A percentile compares a stretch with the other conserved stretches of the same genome.
Conservation (phyloP, 352 stramenopile species). For the Pythium chondricola region DNA sequence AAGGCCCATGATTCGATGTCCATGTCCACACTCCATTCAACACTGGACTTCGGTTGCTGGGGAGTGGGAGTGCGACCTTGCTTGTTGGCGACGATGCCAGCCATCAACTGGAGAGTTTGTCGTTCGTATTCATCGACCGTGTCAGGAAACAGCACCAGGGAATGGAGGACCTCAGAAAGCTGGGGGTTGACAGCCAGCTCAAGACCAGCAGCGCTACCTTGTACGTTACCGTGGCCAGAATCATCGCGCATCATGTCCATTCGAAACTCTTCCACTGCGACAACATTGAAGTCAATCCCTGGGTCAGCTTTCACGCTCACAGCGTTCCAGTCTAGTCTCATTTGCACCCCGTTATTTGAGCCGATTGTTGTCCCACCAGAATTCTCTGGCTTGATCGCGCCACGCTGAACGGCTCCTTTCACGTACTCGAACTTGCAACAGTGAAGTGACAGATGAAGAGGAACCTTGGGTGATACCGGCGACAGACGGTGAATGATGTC, state of each 20-base stretch:
- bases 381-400: neutral
- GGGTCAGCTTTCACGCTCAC: neutral
- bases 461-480: neutral
- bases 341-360: neutral
- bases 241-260: slow-evolving; percentile 10
- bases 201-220: slow-evolving; percentile 1
- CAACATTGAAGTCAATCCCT: neutral
- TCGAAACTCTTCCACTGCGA: neutral
- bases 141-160: slow-evolving; percentile 16
- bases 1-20: slow-evolving; percentile 15
- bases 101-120: slow-evolving; percentile 6
- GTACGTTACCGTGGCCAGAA: slow-evolving; percentile 2
- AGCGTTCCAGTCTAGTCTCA: slow-evolving; percentile 10
- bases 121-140: slow-evolving; percentile 11
- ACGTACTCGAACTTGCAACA: slow-evolving; percentile 3
- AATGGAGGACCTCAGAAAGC: slow-evolving; percentile 15
- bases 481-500: slow-evolving; percentile 4
- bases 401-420: neutral
- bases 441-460: neutral
- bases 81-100: slow-evolving; percentile 3
- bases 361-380: neutral
- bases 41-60: neutral
- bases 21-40: slow-evolving; percentile 9
- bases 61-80: neutral
- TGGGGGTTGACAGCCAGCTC: slow-evolving; percentile 3